Evolutionary conservation across 306 rosid genomes (phyloP).

Genomic region (Cucurbita moschata): DNA sequence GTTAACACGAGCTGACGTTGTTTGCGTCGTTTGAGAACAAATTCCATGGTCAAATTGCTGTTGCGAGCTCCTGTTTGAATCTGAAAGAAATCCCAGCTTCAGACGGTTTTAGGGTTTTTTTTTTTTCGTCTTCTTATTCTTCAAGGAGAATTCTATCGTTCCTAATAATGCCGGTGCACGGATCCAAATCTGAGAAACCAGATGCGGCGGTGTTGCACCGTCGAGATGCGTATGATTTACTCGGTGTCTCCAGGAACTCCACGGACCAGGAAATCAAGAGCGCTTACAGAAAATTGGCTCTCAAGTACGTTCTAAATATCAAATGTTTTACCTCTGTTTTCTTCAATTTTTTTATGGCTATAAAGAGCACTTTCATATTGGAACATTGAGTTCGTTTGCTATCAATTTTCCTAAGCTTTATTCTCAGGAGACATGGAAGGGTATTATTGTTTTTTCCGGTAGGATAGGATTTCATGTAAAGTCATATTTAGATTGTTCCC

Average conservation of each 20-base stretch:
- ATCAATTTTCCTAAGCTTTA: neutral
- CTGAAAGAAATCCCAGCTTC: neutral
- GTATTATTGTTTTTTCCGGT: neutral
- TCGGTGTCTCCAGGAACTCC: constrained; percentile 68
- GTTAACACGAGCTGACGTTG: neutral
- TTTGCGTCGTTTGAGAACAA: neutral
- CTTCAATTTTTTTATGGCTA: neutral
- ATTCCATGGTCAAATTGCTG: constrained; percentile 3
- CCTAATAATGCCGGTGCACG: constrained; percentile 50
- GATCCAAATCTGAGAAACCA: constrained; percentile 74
- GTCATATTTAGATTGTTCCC: neutral
- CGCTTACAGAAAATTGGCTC: constrained; percentile 91
- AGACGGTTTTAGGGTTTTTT: constrained; percentile 39
- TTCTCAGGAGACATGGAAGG: neutral
- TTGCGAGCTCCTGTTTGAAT: constrained; percentile 13
- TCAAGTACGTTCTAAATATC: constrained; percentile 40
- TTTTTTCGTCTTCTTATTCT: too few relatives aligned
- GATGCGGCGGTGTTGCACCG: constrained; percentile 55
- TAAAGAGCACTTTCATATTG: neutral
- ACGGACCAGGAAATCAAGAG: constrained; percentile 91
- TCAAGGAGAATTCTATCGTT: neutral
- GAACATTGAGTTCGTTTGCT: neutral
- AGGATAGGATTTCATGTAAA: neutral
- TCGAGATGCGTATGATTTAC: constrained; percentile 95
- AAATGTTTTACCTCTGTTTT: neutral